Base-by-base conservation (phyloP, 2,329 filamentous ascomycete genomes). In the Fusarium floridanum region DNA sequence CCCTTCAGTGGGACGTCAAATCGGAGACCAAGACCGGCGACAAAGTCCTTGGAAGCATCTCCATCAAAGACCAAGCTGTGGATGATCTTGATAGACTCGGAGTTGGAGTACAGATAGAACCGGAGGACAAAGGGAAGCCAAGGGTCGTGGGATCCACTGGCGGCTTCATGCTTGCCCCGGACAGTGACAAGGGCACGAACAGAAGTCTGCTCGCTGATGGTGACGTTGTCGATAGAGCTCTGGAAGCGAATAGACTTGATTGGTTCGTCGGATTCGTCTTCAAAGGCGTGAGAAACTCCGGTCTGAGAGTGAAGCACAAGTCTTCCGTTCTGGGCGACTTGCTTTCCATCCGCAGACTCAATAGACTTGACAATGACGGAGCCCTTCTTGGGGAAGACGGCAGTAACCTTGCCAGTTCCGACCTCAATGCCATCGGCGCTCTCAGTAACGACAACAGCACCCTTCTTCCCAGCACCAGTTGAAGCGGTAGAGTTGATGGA, bases 31-130 rank as follows among this genome's bases (percentile, higher is more conserved):
- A 91, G 82, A 0, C 86, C 88, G 0, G 84, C 82, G 63, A 91
- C 85, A 71, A 91, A 89, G 65, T 89, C 86, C 24, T 84, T 83
- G 5, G 84, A 80, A 1, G 84, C 77, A 6, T 88, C 81, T 3
- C 85, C 86, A 45, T 91, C 88, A 61, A 87, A 90, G 3, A 90
- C 80, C n/a, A 91, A 80, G 24, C 85, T 89, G 75, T 91, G 90
- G 0, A 91, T 81, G 0, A 89, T 81, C 39, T 85, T 84, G 48
- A 91, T 87, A 0, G 87, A 84, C 53, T 89, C 86, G 0, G 90
- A 91, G 70, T 88, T 83, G 34, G 87, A 84, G 74, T 91, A 91
- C 0, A 91, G 80, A 68, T 91, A 91, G 73, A 91, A 90, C 1
- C 90, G 85, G 3, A 81, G 60, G 0, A 79, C 76, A 36, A 87